Evolutionary conservation across 805 yeast genomes (phyloP), one percentile per base, ranked within the genome.

Genomic region (Ogataea nonfermentans): DNA sequence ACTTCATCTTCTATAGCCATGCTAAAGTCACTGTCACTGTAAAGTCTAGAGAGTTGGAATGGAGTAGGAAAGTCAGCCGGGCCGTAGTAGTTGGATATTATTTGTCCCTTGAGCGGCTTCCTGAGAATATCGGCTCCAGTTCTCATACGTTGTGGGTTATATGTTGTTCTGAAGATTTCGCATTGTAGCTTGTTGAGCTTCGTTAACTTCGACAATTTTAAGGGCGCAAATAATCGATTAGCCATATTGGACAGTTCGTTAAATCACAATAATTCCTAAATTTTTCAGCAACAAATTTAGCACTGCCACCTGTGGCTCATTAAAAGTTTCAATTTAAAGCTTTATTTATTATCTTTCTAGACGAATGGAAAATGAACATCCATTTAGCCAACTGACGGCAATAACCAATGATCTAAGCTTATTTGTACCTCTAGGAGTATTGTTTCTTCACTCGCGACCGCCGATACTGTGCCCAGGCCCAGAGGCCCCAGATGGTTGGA

Each of bases 41-140:
- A 55, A 2, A 52, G 30, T 24, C 41, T 53, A n/a, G 49, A 50
- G 34, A 61, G 38, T 32, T 51, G 48, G 14, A 62, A 41, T n/a
- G 80, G 79, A 9, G 77, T 78, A 23, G 87, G 78, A 55, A 82
- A 73, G 42, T 81, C 77, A 24, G 80, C 75, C 50, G 84, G 80
- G 17, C 95, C 95, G 52, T 87, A 87, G 61, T 85, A 87, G 35
- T 71, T 65, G 16, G 79, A 76, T 24, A 84, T 59, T n/a, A 79
- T 66, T 14, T 84, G 84, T 15, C 96, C 96, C 56, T 73, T 77
- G 47, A 87, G 69, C 32, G 85, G 81, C 36, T 76, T 73, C 22
- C 81, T 68, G 47, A 87, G 68, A 27, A 83, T 72, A 59, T 84
- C 82, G 33, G 85, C 66, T 29, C 95, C 95, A 11, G 85, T 84